phyloP scores from a whole-genome alignment of 176 grass and related monocot species.

The bread wheat (Triticum aestivum) region IWGSC_CS_RefSeq_v2.1 NC_057801.1:591583708-591584207 shows the following conservation, averaged over 20 bases:
- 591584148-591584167: conserved; percentile 54
- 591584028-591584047: background rate
- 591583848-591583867: background rate
- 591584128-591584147: conserved; percentile 28
- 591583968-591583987: background rate
- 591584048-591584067: background rate
- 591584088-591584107: conserved; percentile 20
- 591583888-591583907: background rate
- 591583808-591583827: background rate
- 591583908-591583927: background rate
- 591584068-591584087: background rate
- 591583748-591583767: background rate
- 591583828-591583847: background rate
- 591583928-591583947: background rate
- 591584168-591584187: conserved; percentile 14
- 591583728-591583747: background rate
- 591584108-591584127: background rate
- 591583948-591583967: background rate
- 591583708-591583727: background rate
- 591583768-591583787: background rate
- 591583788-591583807: background rate
- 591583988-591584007: background rate
- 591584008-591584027: background rate
- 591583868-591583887: background rate
- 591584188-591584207: background rate